Base-by-base conservation (phyloP, 192 early-diverging fungal genomes). In the Coemansia aciculifera region DNA sequence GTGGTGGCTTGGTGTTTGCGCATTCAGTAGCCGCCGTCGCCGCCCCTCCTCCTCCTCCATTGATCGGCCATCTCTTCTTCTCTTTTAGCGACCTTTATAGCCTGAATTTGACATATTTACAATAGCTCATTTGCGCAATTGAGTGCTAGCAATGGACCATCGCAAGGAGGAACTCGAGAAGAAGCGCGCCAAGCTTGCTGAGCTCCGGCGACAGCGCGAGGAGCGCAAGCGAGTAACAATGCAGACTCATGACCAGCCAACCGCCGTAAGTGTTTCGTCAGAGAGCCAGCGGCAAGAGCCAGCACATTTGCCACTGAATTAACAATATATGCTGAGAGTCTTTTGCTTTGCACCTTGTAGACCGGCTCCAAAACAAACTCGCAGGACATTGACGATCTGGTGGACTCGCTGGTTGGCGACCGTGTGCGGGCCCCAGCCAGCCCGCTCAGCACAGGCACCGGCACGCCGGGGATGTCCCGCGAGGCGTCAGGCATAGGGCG, bases 171-270 rank as follows among this genome's bases (percentile, higher is more conserved):
- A 97, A 83, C 81, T 98, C 43, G 95, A 95, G 74, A 91, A 90
- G 78, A 98, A 98, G 83, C 85, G 91, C 56, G 89, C 88, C 63
- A 96, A 94, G 87, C 85, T 98, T 40, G 94, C 92, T 2, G 93
- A 96, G 69, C 87, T 98, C 60, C 85, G 92, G 61, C 85, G 89
- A 19, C 87, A 88, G 46, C 85, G 94, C 66, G 92, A 92, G 69
- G 93, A 95, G 66, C 88, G 96, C 71, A 79, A 77, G 57, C 79
- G 75, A 32, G 70, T 71, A 19, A 52, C 75, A 21, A 67, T 74
- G 63, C 75, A 74, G 59, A 23, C 64, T 9, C 68, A 69, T 51
- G 73, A 81, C 23, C 77, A 68, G 40, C 63, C 62, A 13, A 19
- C 61, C 19, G 40, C 72, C 42, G 75, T 75, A 78, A 73, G 78